Evolutionary conservation across 495 filamentous ascomycete genomes (phyloP).

Genomic region (Chaetomidium leptoderma): DNA sequence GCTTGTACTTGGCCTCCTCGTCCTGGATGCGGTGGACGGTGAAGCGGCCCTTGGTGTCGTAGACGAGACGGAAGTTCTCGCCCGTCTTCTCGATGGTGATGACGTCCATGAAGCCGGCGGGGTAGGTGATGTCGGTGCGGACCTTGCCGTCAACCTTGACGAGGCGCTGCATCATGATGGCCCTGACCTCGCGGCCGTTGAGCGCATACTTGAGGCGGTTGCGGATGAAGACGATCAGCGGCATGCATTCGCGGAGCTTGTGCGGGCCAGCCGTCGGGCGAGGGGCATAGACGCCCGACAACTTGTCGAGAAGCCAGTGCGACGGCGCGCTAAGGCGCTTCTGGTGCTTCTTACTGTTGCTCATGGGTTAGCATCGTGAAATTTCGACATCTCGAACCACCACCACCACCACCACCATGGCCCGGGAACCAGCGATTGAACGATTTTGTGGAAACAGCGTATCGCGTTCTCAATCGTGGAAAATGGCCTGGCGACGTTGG

Average conservation of each 20-base stretch:
- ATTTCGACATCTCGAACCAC: slow-evolving; percentile 2
- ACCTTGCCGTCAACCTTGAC: slow-evolving; percentile 99
- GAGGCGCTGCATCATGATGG: slow-evolving; percentile 98
- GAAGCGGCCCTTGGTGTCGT: slow-evolving; percentile 99
- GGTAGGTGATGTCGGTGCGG: slow-evolving; percentile 96
- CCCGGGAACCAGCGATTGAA: slow-evolving; percentile 3
- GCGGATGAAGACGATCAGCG: slow-evolving; percentile 97
- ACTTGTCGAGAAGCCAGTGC: slow-evolving; percentile 99
- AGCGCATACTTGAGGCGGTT: slow-evolving; percentile 99
- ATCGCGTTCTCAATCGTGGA: neutral
- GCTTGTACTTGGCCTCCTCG: slow-evolving; percentile 98
- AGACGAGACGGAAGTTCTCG: slow-evolving; percentile 99
- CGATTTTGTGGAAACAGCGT: neutral
- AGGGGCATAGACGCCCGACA: slow-evolving; percentile 95
- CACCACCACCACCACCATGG: no score
- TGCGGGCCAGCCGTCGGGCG: slow-evolving; percentile 95
- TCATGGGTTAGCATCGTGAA: slow-evolving; percentile 22
- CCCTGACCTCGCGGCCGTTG: slow-evolving; percentile 93
- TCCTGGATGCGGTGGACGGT: slow-evolving; percentile 97
- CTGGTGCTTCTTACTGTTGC: slow-evolving; percentile 91
- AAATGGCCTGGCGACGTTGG: neutral
- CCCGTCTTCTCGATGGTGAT: slow-evolving; percentile 99
- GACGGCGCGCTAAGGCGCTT: slow-evolving; percentile 98
- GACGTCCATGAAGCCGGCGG: slow-evolving; percentile 98
- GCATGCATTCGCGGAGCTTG: slow-evolving; percentile 98